A percentile compares a stretch with the other conserved stretches of the same genome.
Conservation (phyloP, 2,329 filamentous ascomycete genomes). For the Penicillium occitanis region DNA sequence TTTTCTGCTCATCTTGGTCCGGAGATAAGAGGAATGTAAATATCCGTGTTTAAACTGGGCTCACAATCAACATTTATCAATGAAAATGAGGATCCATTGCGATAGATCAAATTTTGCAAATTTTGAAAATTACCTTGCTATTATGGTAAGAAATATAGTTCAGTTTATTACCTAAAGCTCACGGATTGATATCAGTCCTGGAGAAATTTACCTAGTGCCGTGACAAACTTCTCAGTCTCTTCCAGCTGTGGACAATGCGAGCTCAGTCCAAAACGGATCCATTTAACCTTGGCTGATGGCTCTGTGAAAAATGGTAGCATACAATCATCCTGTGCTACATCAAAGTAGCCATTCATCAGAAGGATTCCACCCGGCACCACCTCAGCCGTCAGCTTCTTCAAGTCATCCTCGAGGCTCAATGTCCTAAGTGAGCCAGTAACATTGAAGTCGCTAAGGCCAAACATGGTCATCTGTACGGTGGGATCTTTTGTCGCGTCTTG, state of each 20-base stretch:
- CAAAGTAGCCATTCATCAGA: neutral
- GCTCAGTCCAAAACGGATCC: neutral
- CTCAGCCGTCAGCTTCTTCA: neutral
- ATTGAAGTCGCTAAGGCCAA: neutral
- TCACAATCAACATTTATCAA: neutral
- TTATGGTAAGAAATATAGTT: neutral
- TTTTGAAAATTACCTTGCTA: neutral
- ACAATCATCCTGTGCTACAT: neutral
- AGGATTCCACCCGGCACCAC: neutral
- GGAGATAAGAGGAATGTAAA: neutral
- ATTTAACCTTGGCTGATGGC: neutral
- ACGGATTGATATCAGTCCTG: neutral
- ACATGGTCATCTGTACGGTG: neutral
- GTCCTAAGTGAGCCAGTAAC: neutral
- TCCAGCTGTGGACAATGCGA: neutral
- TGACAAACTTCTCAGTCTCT: neutral
- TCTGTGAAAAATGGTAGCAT: neutral
- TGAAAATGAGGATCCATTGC: neutral
- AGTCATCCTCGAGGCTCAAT: neutral
- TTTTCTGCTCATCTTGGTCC: neutral
- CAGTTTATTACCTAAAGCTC: neutral
- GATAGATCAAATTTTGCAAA: neutral
- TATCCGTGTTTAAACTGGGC: neutral
- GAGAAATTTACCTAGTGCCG: neutral
- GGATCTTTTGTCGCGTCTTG: neutral